A percentile compares a stretch with the other conserved stretches of the same genome.
Evolutionary conservation across 306 rosid genomes (phyloP).

Genomic region (Castanospermum australe): DNA sequence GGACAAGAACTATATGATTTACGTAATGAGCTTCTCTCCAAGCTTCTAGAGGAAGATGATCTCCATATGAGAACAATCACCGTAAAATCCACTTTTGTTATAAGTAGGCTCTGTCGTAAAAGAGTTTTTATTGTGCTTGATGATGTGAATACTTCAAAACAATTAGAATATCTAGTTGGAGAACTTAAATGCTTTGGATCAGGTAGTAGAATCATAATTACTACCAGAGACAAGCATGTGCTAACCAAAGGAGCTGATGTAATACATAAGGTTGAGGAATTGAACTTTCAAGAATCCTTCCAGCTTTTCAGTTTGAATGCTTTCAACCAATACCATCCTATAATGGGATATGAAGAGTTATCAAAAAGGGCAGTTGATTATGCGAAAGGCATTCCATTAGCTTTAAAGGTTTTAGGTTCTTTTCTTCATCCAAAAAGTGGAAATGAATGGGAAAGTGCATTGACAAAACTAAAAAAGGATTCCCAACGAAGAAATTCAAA

Average conservation of each 20-base stretch:
- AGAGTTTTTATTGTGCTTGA: conserved; percentile 9
- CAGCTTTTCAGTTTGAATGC: background rate
- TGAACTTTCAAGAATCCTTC: background rate
- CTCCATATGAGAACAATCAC: background rate
- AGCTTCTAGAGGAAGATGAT: background rate
- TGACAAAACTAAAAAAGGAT: background rate
- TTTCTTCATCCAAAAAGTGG: background rate
- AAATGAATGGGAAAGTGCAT: conserved; percentile 9
- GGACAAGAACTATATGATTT: background rate
- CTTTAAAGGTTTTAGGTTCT: conserved; percentile 10
- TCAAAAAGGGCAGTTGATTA: background rate
- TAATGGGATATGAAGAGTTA: background rate
- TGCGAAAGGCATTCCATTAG: conserved; percentile 19
- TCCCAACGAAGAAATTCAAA: background rate
- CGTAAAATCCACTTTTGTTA: background rate
- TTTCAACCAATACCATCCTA: background rate
- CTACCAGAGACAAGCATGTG: conserved; percentile 1
- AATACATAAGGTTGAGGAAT: background rate
- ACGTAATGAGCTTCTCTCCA: background rate
- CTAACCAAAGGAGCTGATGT: background rate
- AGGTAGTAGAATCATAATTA: background rate
- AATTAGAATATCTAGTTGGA: background rate
- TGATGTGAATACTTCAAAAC: background rate
- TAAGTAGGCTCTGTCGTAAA: background rate
- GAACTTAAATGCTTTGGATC: background rate